Evolutionary conservation across 257 asterid species (phyloP), one percentile per base, ranked within the genome.

Genomic region (Lycium barbarum): DNA sequence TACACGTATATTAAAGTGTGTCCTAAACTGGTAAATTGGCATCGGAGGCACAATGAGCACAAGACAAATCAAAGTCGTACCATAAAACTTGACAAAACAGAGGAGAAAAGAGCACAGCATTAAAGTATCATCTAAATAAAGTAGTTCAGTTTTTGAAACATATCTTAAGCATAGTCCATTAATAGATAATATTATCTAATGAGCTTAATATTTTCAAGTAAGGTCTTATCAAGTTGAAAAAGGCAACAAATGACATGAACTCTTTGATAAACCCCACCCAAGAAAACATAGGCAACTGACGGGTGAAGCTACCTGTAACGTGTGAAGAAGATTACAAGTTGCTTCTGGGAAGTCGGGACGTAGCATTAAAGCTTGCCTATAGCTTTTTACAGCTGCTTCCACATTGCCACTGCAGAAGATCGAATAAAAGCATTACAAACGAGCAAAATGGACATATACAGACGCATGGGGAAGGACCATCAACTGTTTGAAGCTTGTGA

Each of bases 291-390:
- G 82, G 49, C 33, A 51, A 26, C 82, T 76, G 40, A 51, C 8
- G 65, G 43, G 63, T 74, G 67, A 7, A 72, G 62, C 53, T 81
- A 91, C 99, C 99, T 97, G 99, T 85, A 97, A 89, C 33, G 99
- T 94, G 88, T 97, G 99, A 80, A 97, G 99, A 88, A 97, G 99
- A 89, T 97, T 97, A 84, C 98, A 94, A 26, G 99, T 95, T 38
- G 99, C 99, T 94, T 97, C 99, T 14, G 98, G 98, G 85, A 97
- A 97, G 87, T 97, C 98, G 18, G 99, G 92, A 68, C 99, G 98
- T 88, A 95, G 86, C 86, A 88, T 49, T 93, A 97, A 91, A 36
- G 99, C 98, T 89, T 97, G 96, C 88, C 89, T 93, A 84, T 95
- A 97, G 89, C 99, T 94, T 93, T 92, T 95, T 81, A 95, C 92